phyloP scores from a whole-genome alignment of 371 early-diverging fungal species.

The Mucor sp. region DNA sequence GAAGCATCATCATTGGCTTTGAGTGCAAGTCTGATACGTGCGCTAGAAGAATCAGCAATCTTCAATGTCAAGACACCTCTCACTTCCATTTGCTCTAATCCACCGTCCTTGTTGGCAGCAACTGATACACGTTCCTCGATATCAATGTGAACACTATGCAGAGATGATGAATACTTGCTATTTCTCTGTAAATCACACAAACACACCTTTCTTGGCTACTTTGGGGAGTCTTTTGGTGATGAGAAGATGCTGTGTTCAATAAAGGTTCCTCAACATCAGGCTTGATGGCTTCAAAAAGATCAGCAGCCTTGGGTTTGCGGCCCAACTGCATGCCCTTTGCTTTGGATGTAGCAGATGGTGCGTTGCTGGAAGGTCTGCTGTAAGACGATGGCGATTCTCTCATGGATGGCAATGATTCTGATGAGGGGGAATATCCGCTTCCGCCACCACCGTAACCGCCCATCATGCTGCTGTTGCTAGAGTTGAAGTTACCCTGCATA shows the following conservation, averaged over 20 bases:
- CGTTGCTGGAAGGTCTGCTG: conserved; percentile 19
- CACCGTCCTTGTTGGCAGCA: conserved; percentile 89
- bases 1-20: conserved; percentile 54
- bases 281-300: conserved; percentile 84
- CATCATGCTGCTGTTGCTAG: conserved; percentile 30
- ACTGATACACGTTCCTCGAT: conserved; percentile 88
- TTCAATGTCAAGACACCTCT: conserved; percentile 87
- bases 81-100: conserved; percentile 88
- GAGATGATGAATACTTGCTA: neutral
- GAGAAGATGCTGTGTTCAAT: conserved; percentile 19
- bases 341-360: conserved; percentile 53
- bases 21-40: conserved; percentile 63
- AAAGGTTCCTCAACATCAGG: conserved; percentile 67
- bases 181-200: neutral
- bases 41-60: conserved; percentile 66
- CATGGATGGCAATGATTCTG: conserved; percentile 44
- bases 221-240: conserved; percentile 7
- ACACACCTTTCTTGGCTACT: conserved; percentile 26
- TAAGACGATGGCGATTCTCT: conserved; percentile 31
- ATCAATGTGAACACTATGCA: conserved; percentile 76
- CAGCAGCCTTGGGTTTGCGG: conserved; percentile 78
- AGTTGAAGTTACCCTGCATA: conserved; percentile 55
- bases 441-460: conserved; percentile 24
- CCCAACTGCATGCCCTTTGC: conserved; percentile 94
- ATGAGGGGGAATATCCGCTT: conserved; percentile 51